These are phyloP conservation scores for Dothidotthia symphoricarpi DNA, from an alignment of 2,329 filamentous ascomycete genomes.

Conservation along the genomic window DNA sequence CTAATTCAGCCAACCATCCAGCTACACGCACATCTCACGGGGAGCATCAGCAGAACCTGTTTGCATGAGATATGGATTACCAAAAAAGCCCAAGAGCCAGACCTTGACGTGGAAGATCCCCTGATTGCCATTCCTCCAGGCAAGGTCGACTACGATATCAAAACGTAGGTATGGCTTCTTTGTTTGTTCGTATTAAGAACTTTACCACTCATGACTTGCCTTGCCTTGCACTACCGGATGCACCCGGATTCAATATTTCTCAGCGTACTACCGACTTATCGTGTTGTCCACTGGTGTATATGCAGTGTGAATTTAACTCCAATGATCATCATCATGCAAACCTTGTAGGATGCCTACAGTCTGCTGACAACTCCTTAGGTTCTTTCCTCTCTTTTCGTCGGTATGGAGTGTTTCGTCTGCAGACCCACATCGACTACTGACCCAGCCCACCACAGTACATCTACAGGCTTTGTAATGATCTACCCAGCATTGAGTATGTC, in stretches of 20 bases:
- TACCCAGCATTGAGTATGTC: constrained; percentile 58
- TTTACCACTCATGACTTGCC: too few relatives aligned
- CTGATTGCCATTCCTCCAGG: constrained; percentile 64
- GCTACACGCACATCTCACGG: constrained; percentile 79
- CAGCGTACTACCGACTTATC: too few relatives aligned
- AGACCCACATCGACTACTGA: too few relatives aligned
- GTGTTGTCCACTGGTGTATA: too few relatives aligned
- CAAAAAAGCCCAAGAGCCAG: constrained; percentile 54
- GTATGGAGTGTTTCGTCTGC: too few relatives aligned
- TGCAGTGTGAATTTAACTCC: too few relatives aligned
- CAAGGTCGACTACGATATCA: constrained; percentile 70
- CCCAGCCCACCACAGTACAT: constrained; percentile 55
- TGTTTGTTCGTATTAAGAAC: too few relatives aligned
- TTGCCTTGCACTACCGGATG: too few relatives aligned
- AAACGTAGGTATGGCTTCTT: constrained; percentile 54
- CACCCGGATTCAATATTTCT: too few relatives aligned
- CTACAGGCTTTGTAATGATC: constrained; percentile 69
- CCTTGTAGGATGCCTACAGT: too few relatives aligned
- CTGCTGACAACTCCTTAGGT: constrained; percentile 46
- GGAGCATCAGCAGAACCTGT: constrained; percentile 70
- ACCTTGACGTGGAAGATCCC: constrained; percentile 64
- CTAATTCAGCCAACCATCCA: constrained; percentile 41
- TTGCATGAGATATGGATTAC: constrained; percentile 71
- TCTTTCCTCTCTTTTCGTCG: constrained; percentile 74
- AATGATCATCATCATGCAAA: too few relatives aligned